Conservation (phyloP, 306 rosid genomes). For the Delonix regia region DNA sequence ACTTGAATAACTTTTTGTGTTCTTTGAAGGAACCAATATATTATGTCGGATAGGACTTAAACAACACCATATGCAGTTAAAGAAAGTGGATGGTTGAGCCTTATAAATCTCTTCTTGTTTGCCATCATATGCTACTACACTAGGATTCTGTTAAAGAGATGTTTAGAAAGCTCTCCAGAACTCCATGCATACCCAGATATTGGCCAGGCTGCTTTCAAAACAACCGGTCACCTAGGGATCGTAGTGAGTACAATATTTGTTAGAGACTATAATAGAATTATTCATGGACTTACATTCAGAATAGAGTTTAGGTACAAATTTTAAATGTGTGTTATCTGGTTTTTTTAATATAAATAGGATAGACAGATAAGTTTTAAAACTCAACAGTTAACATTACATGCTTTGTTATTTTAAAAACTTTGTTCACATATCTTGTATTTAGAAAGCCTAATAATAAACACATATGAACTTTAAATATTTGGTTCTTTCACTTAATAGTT, state of each 20-base stretch:
- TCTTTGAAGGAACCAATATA: constrained; percentile 63
- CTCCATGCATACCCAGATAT: constrained; percentile 79
- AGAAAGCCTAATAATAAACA: neutral
- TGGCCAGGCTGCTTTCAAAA: constrained; percentile 86
- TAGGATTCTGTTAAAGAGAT: constrained; percentile 60
- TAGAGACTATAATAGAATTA: neutral
- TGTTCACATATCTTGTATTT: neutral
- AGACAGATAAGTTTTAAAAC: no score
- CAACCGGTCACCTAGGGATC: constrained; percentile 56
- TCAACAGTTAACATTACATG: no score
- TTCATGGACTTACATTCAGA: neutral
- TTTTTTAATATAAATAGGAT: no score
- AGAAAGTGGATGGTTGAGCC: constrained; percentile 78
- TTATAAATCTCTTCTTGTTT: constrained; percentile 47
- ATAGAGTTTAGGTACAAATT: no score
- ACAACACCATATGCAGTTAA: constrained; percentile 73
- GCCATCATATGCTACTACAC: constrained; percentile 65
- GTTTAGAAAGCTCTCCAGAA: constrained; percentile 63
- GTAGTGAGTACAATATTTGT: constrained; percentile 50
- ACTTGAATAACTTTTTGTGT: neutral
- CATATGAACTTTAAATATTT: neutral
- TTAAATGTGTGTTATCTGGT: no score
- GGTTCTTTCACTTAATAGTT: neutral
- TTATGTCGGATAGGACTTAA: constrained; percentile 83
- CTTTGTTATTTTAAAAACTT: no score